These are phyloP conservation scores for Botrytis elliptica DNA, from an alignment of 2,329 filamentous ascomycete species.

Conservation along the genomic window DNA sequence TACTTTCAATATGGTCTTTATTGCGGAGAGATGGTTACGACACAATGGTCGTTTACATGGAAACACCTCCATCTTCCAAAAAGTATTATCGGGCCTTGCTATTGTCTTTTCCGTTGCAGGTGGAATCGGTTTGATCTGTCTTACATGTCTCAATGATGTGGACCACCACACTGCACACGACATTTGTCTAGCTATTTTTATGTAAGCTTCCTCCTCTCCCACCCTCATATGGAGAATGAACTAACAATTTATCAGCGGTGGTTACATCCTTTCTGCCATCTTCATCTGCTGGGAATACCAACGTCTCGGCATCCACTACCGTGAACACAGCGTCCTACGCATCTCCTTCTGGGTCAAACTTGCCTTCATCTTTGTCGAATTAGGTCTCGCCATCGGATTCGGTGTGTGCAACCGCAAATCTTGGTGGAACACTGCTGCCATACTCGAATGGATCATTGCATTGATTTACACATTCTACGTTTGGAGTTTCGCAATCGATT, in stretches of 20 bases:
- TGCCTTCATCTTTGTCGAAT: conserved; percentile 75
- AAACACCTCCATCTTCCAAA: conserved; percentile 64
- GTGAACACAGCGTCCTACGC: conserved; percentile 69
- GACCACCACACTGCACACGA: conserved; percentile 66
- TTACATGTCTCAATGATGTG: conserved; percentile 79
- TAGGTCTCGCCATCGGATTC: conserved; percentile 73
- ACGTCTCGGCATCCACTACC: conserved; percentile 76
- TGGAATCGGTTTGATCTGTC: conserved; percentile 72
- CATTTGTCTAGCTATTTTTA: conserved; percentile 73
- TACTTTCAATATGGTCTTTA: conserved; percentile 75
- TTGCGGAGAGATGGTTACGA: conserved; percentile 78
- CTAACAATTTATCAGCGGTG: conserved; percentile 44
- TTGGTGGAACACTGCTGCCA: conserved; percentile 65
- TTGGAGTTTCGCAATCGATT: conserved; percentile 82
- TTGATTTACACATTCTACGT: conserved; percentile 88
- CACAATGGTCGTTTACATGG: conserved; percentile 74
- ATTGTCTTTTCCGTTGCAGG: conserved; percentile 71
- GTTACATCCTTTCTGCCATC: conserved; percentile 81
- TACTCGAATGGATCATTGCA: conserved; percentile 77
- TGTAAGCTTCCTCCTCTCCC: conserved; percentile 18
- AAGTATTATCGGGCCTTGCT: conserved; percentile 57
- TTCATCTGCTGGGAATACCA: conserved; percentile 92
- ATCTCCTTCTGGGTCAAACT: conserved; percentile 87
- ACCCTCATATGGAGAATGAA: too few species aligned
- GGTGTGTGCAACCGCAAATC: conserved; percentile 52